Percentiles rank a stretch among this genome's conserved stretches.
Conservation (phyloP, 164 flowering plant genomes). For the Tinospora cordifolia region DNA sequence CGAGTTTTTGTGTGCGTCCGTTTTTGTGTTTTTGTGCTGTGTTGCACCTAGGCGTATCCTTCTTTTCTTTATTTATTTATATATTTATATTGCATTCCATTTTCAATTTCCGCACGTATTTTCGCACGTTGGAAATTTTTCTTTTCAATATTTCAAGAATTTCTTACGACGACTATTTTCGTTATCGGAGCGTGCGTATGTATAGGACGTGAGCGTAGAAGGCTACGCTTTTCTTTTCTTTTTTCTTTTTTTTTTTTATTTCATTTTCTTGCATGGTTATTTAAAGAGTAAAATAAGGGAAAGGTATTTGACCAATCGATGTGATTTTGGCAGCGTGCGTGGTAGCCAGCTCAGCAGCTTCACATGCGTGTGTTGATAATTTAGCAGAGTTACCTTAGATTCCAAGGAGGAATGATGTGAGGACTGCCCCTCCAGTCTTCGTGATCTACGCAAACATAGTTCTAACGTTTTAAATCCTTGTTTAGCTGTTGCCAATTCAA, state of each 20-base stretch:
- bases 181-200: too few relatives aligned
- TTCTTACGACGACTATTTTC: too few relatives aligned
- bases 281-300: neutral
- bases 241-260: too few relatives aligned
- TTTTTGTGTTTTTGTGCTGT: slow-evolving; percentile 4
- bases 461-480: too few relatives aligned
- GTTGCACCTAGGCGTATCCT: too few relatives aligned
- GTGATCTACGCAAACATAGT: neutral
- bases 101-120: too few relatives aligned
- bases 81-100: neutral
- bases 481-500: too few relatives aligned
- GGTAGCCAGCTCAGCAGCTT: slow-evolving; percentile 12
- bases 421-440: neutral
- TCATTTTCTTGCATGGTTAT: too few relatives aligned
- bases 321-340: slow-evolving; percentile 13
- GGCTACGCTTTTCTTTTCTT: too few relatives aligned
- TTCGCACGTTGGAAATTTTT: too few relatives aligned
- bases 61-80: neutral
- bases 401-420: slow-evolving; percentile 6
- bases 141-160: too few relatives aligned
- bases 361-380: slow-evolving; percentile 6
- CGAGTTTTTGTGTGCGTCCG: slow-evolving; percentile 7
- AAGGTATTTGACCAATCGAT: slow-evolving; percentile 14
- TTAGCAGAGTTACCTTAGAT: slow-evolving; percentile 1
- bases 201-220: too few relatives aligned